phyloP scores from a whole-genome alignment of 148 eudicot species.

The Linanthus parryae region DNA sequence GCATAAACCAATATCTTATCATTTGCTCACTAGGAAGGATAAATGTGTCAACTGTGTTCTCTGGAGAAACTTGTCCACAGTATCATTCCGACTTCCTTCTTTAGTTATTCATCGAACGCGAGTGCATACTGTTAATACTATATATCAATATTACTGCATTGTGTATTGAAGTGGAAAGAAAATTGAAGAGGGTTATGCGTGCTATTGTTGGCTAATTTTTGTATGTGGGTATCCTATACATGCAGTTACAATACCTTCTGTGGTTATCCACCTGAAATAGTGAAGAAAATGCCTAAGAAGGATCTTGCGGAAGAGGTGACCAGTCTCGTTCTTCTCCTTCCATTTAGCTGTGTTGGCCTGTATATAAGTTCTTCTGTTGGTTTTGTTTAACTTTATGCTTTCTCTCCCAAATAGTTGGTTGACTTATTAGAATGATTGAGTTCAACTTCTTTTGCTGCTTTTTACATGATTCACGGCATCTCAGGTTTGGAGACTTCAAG shows the following conservation, averaged over 20 bases:
- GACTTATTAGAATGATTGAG: background rate
- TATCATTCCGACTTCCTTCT: no score
- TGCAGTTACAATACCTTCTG: slow-evolving; percentile 83
- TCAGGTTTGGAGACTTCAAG: slow-evolving; percentile 98
- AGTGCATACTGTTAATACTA: no score
- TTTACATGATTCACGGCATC: slow-evolving; percentile 7
- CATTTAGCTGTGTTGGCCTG: background rate
- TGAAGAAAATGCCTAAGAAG: slow-evolving; percentile 92
- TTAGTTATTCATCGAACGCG: no score
- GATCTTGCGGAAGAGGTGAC: slow-evolving; percentile 90
- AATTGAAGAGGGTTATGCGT: no score
- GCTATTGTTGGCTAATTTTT: slow-evolving; percentile 6
- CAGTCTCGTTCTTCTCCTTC: slow-evolving; percentile 5
- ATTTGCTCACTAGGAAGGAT: no score
- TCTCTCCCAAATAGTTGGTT: background rate
- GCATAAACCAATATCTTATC: no score
- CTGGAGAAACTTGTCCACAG: no score
- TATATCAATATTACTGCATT: no score
- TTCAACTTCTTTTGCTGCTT: background rate
- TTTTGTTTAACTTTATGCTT: background rate
- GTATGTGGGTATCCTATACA: slow-evolving; percentile 5
- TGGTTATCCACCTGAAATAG: slow-evolving; percentile 87
- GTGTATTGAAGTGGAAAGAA: no score
- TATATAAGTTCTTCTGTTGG: background rate
- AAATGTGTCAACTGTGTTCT: no score